Evolutionary conservation across 306 rosid species (phyloP).

Genomic region (Fagus sylvatica): DNA sequence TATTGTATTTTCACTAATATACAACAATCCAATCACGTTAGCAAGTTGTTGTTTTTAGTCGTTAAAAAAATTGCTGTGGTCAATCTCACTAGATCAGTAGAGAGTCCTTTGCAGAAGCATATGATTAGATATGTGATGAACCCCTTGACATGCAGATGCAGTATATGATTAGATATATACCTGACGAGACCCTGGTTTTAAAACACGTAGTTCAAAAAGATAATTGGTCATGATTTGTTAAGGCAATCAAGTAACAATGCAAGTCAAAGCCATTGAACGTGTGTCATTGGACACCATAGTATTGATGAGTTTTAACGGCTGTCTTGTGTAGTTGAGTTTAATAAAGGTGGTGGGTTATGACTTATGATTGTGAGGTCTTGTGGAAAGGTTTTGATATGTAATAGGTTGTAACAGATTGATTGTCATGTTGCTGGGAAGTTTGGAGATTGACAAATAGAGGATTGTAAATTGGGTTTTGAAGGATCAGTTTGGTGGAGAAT

Average conservation of each 20-base stretch:
- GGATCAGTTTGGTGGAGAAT: neutral
- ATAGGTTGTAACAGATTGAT: neutral
- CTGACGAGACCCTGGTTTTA: neutral
- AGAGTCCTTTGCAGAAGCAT: neutral
- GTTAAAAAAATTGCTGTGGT: too few species aligned
- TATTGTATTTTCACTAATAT: too few species aligned
- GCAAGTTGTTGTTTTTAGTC: too few species aligned
- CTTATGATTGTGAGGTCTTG: too few species aligned
- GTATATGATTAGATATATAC: too few species aligned
- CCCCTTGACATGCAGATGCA: neutral
- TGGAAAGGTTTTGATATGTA: neutral
- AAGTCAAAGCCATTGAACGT: neutral
- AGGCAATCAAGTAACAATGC: neutral
- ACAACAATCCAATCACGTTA: too few species aligned
- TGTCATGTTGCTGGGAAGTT: neutral
- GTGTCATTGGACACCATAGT: neutral
- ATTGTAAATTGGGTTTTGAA: neutral
- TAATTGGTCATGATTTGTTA: neutral
- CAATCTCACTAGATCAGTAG: neutral
- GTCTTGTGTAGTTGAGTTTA: neutral
- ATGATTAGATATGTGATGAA: neutral
- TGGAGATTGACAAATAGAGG: neutral
- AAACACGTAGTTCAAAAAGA: neutral
- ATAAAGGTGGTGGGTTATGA: too few species aligned
- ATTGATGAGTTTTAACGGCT: neutral